A percentile compares a stretch with the other conserved stretches of the same genome.
Conservation (phyloP, 345 rosid genomes). For the Eucalyptus pumila region DNA sequence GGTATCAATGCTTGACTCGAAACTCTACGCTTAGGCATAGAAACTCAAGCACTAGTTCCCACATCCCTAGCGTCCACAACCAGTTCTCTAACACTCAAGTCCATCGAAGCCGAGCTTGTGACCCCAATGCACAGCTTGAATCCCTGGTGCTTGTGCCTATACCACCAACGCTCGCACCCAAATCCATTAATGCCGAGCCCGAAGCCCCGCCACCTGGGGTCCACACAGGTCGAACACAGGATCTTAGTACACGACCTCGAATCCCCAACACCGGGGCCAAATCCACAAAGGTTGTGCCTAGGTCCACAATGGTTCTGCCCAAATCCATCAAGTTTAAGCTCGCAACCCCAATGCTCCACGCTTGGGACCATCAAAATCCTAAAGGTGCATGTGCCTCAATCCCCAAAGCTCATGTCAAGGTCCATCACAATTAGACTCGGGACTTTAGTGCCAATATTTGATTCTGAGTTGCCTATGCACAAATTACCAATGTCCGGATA, state of each 20-base stretch:
- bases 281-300: neutral
- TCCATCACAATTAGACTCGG: rapidly evolving
- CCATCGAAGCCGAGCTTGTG: neutral
- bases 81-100: neutral
- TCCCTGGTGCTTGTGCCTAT: neutral
- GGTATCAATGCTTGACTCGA: neutral
- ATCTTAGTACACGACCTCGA: neutral
- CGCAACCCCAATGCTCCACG: rapidly evolving
- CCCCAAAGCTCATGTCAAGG: neutral
- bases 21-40: neutral
- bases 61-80: neutral
- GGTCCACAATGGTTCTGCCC: no score
- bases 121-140: neutral
- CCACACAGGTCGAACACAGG: rapidly evolving
- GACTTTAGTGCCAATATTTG: neutral
- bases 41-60: neutral
- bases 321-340: neutral
- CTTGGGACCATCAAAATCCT: neutral
- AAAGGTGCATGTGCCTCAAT: neutral
- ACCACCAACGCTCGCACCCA: neutral
- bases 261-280: rapidly evolving
- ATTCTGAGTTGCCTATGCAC: neutral
- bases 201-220: neutral
- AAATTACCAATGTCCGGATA: no score
- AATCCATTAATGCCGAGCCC: neutral